Base-by-base conservation (phyloP, 108 stramenopile species). In the Pseudonitzschia pungens region DNA sequence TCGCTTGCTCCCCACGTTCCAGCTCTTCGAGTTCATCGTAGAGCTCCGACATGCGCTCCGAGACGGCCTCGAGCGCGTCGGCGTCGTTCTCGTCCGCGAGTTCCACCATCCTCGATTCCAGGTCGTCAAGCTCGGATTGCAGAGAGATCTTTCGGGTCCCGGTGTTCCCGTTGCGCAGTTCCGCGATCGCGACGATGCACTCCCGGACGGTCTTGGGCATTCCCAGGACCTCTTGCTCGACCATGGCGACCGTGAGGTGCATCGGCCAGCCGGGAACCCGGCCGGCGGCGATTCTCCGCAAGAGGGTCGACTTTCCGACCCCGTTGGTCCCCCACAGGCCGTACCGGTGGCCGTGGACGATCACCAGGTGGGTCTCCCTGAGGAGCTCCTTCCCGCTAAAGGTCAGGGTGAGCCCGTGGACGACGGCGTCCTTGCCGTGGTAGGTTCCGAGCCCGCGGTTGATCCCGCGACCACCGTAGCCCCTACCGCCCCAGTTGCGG, bases 171-270 rank as follows among this genome's bases (percentile, higher is more conserved):
- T 53, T 9, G 9, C 18, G 4, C 14, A 56, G 89, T 88, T 27
- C 74, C 58, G 94, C 93, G 4, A 93, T 86, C 14, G 77, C 75
- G 24, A 91, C 63, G 57, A 94, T 67, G 11, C 89, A 83, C 64
- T 93, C 76, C 51, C 91, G 56, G 16, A 92, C 87, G 16, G 93
- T 89, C 26, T 92, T 44, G 48, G 48, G 84, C 3, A 77, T 72
- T 32, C 93, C 92, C 42, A 89, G 88, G n/a, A 96, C 80, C 83
- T 97, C 87, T 74, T 97, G 93, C 32, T 84, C 70, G 18, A 96
- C 87, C 50, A 92, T 76, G 36, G 85, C 58, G 53, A 95, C 81
- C 29, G 88, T 74, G 73, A 94, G 83, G 41, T 83, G 76, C 54
- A 79, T 86, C 8, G 95, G 95, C 60, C 92, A 86, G 44, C 90